phyloP scores from a whole-genome alignment of 176 grass and related monocot genomes.

The Lolium multiflorum region DNA sequence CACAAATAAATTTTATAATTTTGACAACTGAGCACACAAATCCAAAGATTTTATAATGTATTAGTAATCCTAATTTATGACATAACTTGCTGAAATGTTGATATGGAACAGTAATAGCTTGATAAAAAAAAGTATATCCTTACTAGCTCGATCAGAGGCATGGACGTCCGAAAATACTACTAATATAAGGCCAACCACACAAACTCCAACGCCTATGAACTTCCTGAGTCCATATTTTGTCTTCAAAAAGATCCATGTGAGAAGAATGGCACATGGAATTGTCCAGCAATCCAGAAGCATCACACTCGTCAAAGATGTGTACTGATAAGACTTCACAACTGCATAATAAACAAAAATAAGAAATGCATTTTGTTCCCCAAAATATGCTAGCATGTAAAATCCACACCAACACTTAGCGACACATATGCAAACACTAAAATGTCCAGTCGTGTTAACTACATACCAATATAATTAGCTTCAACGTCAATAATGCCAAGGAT shows the following conservation, averaged over 20 bases:
- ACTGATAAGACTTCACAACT: conserved; percentile 91
- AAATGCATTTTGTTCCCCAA: neutral
- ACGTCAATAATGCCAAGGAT: conserved; percentile 94
- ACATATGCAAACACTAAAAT: neutral
- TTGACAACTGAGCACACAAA: neutral
- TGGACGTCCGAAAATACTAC: conserved; percentile 80
- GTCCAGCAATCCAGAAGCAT: conserved; percentile 89
- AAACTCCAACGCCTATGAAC: conserved; percentile 66
- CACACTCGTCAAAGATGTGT: conserved; percentile 88
- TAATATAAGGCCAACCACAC: conserved; percentile 69
- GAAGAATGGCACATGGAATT: conserved; percentile 85
- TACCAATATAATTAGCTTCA: conserved; percentile 93
- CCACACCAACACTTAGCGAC: neutral
- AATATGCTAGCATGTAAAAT: neutral
- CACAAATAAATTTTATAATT: conserved; percentile 2
- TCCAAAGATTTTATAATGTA: neutral
- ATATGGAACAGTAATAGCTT: conserved; percentile 25
- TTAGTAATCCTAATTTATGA: neutral
- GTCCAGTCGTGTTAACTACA: conserved; percentile 21
- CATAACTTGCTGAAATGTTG: neutral
- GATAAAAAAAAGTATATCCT: conserved; percentile 34
- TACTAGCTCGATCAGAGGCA: conserved; percentile 62
- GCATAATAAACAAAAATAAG: conserved; percentile 3
- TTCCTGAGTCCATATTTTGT: conserved; percentile 74
- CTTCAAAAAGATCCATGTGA: conserved; percentile 87